These are phyloP conservation scores for Ceratobasidium sp. DNA, from an alignment of 1,284 basidiomycete species.

Conservation along the genomic window DNA sequence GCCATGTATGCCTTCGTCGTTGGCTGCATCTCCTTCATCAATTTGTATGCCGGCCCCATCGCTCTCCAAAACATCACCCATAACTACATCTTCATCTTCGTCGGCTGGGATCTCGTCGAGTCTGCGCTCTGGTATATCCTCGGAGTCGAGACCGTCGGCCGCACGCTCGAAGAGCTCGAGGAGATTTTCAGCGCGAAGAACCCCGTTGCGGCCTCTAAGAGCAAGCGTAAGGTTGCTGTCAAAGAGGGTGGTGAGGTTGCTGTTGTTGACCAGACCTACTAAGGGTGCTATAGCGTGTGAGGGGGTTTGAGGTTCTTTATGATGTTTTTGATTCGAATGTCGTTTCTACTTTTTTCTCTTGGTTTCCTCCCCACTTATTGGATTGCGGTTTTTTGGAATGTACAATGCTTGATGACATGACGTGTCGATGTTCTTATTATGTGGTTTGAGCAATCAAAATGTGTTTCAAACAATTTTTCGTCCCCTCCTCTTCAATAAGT, in stretches of 20 bases:
- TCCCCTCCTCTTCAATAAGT: too few species aligned
- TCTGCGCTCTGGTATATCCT: slow-evolving; percentile 52
- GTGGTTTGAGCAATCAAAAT: too few species aligned
- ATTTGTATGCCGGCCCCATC: slow-evolving; percentile 53
- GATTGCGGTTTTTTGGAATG: neutral
- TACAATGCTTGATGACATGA: slow-evolving; percentile 2
- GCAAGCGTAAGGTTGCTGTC: slow-evolving; percentile 47
- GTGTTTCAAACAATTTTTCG: too few species aligned
- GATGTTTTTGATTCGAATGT: neutral
- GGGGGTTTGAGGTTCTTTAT: neutral
- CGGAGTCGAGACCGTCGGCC: slow-evolving; percentile 53
- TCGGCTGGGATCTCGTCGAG: slow-evolving; percentile 54
- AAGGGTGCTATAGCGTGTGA: neutral
- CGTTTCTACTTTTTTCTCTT: neutral
- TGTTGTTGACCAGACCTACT: slow-evolving; percentile 43
- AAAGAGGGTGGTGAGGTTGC: slow-evolving; percentile 42
- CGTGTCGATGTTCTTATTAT: slow-evolving; percentile 12
- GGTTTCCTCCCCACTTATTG: slow-evolving; percentile 24
- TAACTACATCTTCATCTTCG: slow-evolving; percentile 50
- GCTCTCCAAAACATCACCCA: slow-evolving; percentile 51
- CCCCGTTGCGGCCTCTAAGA: slow-evolving; percentile 53
- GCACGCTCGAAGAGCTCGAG: slow-evolving; percentile 54
- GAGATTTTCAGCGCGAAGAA: slow-evolving; percentile 54
- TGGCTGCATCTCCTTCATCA: slow-evolving; percentile 52
- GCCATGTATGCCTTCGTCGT: slow-evolving; percentile 54